phyloP scores from a whole-genome alignment of 2,329 filamentous ascomycete species.

The Dothiorella sarmentorum region DNA sequence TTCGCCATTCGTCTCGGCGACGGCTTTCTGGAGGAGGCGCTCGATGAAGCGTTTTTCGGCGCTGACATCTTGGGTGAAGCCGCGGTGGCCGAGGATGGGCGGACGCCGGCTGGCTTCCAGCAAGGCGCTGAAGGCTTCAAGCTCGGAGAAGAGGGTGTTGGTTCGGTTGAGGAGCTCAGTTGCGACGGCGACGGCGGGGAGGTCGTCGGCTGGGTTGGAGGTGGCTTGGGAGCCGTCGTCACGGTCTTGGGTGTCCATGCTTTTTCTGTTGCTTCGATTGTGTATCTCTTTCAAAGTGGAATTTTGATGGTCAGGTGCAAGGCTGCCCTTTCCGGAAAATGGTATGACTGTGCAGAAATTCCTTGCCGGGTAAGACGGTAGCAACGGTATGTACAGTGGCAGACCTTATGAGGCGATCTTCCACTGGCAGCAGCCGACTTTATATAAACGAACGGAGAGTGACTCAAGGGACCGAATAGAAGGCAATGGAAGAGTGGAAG shows the following conservation, averaged over 20 bases:
- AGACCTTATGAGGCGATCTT: too few species aligned
- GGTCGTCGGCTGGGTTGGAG: background rate
- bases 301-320: too few species aligned
- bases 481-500: background rate
- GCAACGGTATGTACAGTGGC: too few species aligned
- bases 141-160: conserved; percentile 12
- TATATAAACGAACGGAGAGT: background rate
- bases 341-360: background rate
- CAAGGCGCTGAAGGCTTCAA: background rate
- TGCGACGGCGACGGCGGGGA: background rate
- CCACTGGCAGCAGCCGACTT: too few species aligned
- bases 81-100: background rate
- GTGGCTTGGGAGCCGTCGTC: background rate
- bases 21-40: conserved; percentile 8
- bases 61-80: conserved; percentile 9
- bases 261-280: conserved; percentile 4
- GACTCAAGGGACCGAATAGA: background rate
- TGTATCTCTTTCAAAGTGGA: too few species aligned
- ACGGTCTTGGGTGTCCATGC: background rate
- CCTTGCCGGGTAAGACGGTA: too few species aligned
- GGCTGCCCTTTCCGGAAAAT: background rate
- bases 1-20: background rate
- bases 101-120: background rate
- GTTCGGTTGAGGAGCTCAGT: conserved; percentile 6
- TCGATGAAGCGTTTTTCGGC: conserved; percentile 17